phyloP scores from a whole-genome alignment of 805 yeast genomes.

The Clavispora vitiphila region DNA sequence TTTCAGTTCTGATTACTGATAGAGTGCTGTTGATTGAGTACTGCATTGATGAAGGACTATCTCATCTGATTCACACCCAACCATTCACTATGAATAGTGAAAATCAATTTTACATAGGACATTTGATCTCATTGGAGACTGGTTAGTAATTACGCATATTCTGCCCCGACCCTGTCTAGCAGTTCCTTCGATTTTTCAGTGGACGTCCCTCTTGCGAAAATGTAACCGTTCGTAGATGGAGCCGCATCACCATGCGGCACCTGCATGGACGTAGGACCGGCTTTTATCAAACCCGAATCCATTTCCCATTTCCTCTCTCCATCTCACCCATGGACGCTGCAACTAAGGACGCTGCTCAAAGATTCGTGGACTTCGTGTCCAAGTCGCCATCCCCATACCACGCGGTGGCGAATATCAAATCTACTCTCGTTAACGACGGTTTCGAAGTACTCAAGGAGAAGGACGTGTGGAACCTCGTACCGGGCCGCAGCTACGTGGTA shows the following conservation, averaged over 20 bases:
- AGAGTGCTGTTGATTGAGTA: no score
- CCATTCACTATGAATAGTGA: no score
- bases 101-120: no score
- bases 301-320: neutral
- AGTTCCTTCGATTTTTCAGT: no score
- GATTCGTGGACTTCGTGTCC: slow-evolving; percentile 74
- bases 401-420: slow-evolving; percentile 67
- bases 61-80: no score
- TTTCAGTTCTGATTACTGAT: no score
- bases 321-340: slow-evolving; percentile 8
- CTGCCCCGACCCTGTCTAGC: no score
- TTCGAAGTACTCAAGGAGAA: slow-evolving; percentile 72
- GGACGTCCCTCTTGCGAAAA: no score
- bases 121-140: neutral
- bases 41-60: no score
- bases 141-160: neutral
- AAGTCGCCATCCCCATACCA: slow-evolving; percentile 92
- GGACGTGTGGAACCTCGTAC: slow-evolving; percentile 54
- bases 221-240: neutral
- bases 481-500: slow-evolving; percentile 69
- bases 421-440: slow-evolving; percentile 54
- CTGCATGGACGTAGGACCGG: neutral
- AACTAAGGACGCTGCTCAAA: slow-evolving; percentile 36
- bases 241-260: neutral
- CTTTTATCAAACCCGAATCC: neutral